These are phyloP conservation scores for Colletotrichum eremochloae DNA, from an alignment of 2,329 filamentous ascomycete genomes.

Conservation along the genomic window DNA sequence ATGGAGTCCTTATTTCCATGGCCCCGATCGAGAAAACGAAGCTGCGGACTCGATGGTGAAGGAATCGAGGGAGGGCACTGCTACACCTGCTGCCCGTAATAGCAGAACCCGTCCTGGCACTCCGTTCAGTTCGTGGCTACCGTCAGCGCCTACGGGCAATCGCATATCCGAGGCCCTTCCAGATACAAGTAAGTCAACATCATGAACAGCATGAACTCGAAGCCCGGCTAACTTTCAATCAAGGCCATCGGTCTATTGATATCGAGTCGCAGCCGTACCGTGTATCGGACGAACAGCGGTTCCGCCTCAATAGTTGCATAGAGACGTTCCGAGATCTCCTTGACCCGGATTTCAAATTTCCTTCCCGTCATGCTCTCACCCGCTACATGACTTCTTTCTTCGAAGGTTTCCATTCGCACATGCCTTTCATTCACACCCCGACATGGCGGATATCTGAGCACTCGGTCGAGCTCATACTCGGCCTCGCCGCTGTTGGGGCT, in stretches of 20 bases:
- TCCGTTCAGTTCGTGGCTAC: constrained; percentile 55
- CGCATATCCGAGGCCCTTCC: constrained; percentile 45
- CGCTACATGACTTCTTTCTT: constrained; percentile 54
- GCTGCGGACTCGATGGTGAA: constrained; percentile 44
- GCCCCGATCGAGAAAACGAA: constrained; percentile 45
- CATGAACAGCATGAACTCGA: neutral
- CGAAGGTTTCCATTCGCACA: constrained; percentile 54
- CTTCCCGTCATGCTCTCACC: constrained; percentile 53
- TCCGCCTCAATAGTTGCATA: constrained; percentile 45
- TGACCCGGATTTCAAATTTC: constrained; percentile 49
- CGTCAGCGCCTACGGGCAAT: constrained; percentile 51
- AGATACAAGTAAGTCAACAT: constrained; percentile 43
- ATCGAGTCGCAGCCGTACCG: constrained; percentile 44
- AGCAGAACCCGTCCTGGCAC: constrained; percentile 48
- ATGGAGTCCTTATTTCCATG: constrained; percentile 55
- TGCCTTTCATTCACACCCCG: constrained; percentile 54
- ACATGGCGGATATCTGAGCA: constrained; percentile 51
- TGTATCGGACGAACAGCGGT: constrained; percentile 53
- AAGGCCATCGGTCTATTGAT: constrained; percentile 42
- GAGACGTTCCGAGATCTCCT: constrained; percentile 49
- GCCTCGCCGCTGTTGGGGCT: constrained; percentile 51
- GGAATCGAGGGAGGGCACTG: constrained; percentile 39
- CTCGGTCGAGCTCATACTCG: constrained; percentile 51
- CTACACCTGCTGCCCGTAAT: constrained; percentile 27
- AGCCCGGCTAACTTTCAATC: neutral